Base-by-base conservation (phyloP, 495 filamentous ascomycete species). In the Tetracladium marchalianum region DNA sequence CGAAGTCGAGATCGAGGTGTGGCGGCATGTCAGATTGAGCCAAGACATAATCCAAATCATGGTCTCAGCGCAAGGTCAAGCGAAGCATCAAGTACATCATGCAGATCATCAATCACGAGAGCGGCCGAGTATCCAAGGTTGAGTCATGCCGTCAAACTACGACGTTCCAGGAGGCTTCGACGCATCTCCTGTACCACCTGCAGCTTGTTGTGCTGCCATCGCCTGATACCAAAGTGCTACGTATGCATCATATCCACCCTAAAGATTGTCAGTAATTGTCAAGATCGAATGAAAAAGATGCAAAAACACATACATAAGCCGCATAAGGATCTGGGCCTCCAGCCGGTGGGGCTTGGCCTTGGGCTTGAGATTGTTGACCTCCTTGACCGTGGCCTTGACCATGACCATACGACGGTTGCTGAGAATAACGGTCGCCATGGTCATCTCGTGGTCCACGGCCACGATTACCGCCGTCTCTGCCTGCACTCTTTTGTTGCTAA, bases 191-290 rank as follows among this genome's bases (percentile, higher is more conserved):
- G 49, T 15, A 22, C 49, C 46, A 11, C 55, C 54, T 46, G 43
- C 53, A 24, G 55, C 58, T 47, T 66, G 67, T 59, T 77, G 72
- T 54, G 66, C 62, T 31, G 69, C 68, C 43, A 73, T 52, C 32
- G 68, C 67, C 39, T 75, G 70, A 59, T 81, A 81, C 77, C 78
- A 84, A 46, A 81, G 62, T n/a, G 76, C 72, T 9, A 75, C 49
- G 54, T 82, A 81, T 41, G 70, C 70, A 42, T 80, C 62, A 56
- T 82, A 82, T 40, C 80, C 80, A 33, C 80, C 80, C 68, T 71
- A 43, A 5, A n/a, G 19, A n/a, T 22, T 18, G 50, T 57, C 42
- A 54, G 46, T 35, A 46, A 6, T 17, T 13, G 22, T 41, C 16
- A n/a, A 18, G 1, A 22, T 5, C 19, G 9, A 5, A 39, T 22